Base-by-base conservation (phyloP, 1,284 basidiomycete genomes). In the Anthracocystis walkeri region DNA sequence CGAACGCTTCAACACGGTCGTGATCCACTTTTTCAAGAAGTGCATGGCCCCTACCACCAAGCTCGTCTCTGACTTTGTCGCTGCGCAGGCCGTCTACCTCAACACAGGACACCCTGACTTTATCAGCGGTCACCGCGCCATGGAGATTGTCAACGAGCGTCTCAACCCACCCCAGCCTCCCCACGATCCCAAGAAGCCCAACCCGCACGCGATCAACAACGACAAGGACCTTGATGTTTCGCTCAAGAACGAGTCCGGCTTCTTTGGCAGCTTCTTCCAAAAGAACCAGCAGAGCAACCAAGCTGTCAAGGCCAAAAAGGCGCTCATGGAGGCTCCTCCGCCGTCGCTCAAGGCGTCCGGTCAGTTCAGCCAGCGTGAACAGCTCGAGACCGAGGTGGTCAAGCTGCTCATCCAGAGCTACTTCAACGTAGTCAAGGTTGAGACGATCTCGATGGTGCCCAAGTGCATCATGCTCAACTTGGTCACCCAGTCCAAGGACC, bases 381-480 rank as follows among this genome's bases (percentile, higher is more conserved):
- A 92, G 51, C 94, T 98, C 91, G 97, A 99, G 87, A 98, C 96
- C 5, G 97, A 99, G 84, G 95, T 99, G 69, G 99, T 99, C 90
- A 99, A 86, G 87, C 93, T 91, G 44, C 76, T 83, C 65, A 81
- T 83, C 70, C 75, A 70, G 59, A 80, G 75, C 27, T 75, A 83
- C 73, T 84, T 80, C 41, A 83, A 83, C 63, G 80, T 84, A 76
- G 94, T 97, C 72, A 98, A 99, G 89, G 92, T 95, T 59, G 95
- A 97, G 86, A 95, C 99, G 91, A 98, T 98, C 84, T 97, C 99
- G 87, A 98, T 98, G 95, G 93, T 99, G 10, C 97, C 97, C 20
- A 87, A 87, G 77, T 95, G 96, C 40, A 97, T 99, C 85, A 92
- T 94, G 59, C 88, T 95, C 82, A 98, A 94, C 25, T 90, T 99